A percentile compares a stretch with the other conserved stretches of the same genome.
Conservation (phyloP, 352 stramenopile genomes). For the Phytophthora fragariae region DNA sequence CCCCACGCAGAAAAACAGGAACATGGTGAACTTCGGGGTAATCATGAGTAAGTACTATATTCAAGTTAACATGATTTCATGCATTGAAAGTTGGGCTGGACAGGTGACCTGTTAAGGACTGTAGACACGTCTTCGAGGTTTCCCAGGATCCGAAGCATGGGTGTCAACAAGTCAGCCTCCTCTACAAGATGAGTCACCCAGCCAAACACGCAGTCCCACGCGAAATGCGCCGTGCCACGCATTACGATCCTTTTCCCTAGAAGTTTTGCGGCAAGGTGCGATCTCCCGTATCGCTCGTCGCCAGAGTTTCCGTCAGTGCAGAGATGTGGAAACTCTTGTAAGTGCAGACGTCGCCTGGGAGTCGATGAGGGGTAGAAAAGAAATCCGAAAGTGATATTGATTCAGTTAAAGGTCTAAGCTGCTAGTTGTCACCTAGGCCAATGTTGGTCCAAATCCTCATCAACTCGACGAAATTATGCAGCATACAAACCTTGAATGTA, state of each 20-base stretch:
- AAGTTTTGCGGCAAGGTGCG: conserved; percentile 1
- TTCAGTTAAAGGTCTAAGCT: too few relatives aligned
- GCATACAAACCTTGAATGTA: too few relatives aligned
- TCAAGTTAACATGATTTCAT: too few relatives aligned
- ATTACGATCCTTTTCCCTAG: not conserved
- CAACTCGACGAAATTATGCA: too few relatives aligned
- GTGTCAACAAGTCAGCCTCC: conserved; percentile 4
- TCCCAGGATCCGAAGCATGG: not conserved
- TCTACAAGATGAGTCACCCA: not conserved
- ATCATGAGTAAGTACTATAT: not conserved
- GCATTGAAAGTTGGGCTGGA: not conserved
- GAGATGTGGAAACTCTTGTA: too few relatives aligned
- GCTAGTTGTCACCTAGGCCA: too few relatives aligned
- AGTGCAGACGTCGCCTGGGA: too few relatives aligned
- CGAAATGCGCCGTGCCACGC: not conserved
- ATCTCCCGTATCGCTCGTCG: not conserved
- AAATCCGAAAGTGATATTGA: too few relatives aligned
- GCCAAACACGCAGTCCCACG: conserved; percentile 6
- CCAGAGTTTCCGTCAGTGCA: not conserved
- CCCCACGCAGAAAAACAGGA: conserved; percentile 4
- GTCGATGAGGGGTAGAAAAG: too few relatives aligned
- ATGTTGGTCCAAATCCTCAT: too few relatives aligned
- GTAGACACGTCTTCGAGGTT: not conserved
- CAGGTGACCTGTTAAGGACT: not conserved
- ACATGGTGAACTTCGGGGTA: not conserved